phyloP scores from a whole-genome alignment of 2,329 filamentous ascomycete genomes.

The Cordyceps pruinosa region DNA sequence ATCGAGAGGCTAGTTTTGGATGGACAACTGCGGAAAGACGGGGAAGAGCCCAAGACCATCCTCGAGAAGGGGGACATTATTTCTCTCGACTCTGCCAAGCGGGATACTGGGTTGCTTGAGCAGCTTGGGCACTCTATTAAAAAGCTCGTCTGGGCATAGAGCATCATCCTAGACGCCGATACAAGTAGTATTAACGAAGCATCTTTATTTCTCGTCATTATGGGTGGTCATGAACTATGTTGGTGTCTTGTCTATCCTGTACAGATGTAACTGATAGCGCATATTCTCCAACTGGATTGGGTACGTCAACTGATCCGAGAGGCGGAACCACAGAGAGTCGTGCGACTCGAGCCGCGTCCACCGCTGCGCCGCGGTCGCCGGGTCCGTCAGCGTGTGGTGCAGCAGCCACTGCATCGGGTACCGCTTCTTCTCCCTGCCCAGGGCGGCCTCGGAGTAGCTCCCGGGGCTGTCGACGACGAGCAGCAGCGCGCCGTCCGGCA shows the following conservation, averaged over 20 bases:
- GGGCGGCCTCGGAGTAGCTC: conserved; percentile 75
- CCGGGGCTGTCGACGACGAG: conserved; percentile 90
- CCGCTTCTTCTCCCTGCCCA: conserved; percentile 55
- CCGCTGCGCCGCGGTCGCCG: conserved; percentile 27
- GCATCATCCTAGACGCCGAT: conserved; percentile 11
- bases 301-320: conserved; percentile 62
- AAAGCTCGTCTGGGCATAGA: conserved; percentile 77
- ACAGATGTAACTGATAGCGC: conserved; percentile 89
- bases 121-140: conserved; percentile 85
- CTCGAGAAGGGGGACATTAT: conserved; percentile 66
- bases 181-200: conserved; percentile 6
- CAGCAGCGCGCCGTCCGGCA: conserved; percentile 57
- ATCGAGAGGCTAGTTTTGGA: conserved; percentile 61
- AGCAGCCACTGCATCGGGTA: conserved; percentile 95
- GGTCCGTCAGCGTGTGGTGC: conserved; percentile 65
- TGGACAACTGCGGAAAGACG: conserved; percentile 34
- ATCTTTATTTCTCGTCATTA: conserved; percentile 2
- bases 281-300: conserved; percentile 87
- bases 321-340: conserved; percentile 79
- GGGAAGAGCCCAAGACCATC: conserved; percentile 38
- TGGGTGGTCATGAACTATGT: neutral
- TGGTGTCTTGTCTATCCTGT: conserved; percentile 34
- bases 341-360: conserved; percentile 74
- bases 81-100: conserved; percentile 74
- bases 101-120: conserved; percentile 78